Base-by-base conservation (phyloP, 1,284 basidiomycete species). In the Cryptococcus sp. region DNA sequence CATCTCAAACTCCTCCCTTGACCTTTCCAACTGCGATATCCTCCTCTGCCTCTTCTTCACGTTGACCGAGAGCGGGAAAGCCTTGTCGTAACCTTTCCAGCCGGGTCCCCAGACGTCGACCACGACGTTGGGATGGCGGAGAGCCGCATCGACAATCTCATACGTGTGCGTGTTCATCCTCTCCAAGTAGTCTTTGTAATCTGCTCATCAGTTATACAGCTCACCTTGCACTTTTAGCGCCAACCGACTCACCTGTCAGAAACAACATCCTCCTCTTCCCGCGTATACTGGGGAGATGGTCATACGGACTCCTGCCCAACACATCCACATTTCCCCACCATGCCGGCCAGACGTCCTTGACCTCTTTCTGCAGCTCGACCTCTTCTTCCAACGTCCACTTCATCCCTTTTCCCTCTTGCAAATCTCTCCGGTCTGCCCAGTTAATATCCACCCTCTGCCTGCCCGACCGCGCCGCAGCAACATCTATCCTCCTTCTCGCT, bases 51-150 rank as follows among this genome's bases (percentile, higher is more conserved):
- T 48, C 18, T 65, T 61, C 28, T 60, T 52, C n/a, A 73, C 43
- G 41, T 74, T 73, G 32, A 56, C 59, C 6, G 66, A 67, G 4
- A 74, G 50, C 1, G 69, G 56, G 7, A 69, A 49, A 3, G 52
- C 49, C 12, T 50, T 46, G 49, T 74, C 62, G 58, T 70, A 74
- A 19, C 64, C 67, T 33, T 56, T 56, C 72, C 72, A 74, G 1
- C 63, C 62, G 11, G 72, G 72, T 11, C 72, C 72, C 71, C 71
- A 74, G 24, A 73, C 69, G 43, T 71, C 69, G 18, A 68, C 62
- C 14, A 57, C 58, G 12, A 70, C 38, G 10, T 63, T 52, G 0
- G 69, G 71, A 54, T 72, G 67, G 0, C 72, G 69, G 4, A 72
- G 47, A 2, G 71, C 66, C 1, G 72, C 71, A 48, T 73, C 71